Evolutionary conservation across 1,284 basidiomycete genomes (phyloP), one percentile per base, ranked within the genome.

Genomic region (Ganoderma meredithae): DNA sequence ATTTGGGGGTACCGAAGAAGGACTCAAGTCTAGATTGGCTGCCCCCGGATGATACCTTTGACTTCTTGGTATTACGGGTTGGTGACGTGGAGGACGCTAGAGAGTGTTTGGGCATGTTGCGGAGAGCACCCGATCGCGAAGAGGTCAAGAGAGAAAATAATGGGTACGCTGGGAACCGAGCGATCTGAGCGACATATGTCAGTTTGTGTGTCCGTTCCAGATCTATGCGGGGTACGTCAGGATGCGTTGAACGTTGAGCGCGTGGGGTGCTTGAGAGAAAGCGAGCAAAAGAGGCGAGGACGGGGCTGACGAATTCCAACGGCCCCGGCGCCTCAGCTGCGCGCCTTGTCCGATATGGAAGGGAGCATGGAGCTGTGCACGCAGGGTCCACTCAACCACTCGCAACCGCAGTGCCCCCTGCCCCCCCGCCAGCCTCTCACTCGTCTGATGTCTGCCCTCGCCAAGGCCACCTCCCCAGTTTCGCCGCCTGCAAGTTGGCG

Each of bases 21-120:
- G 68, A 70, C 69, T 79, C 76, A 53, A 80, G 74, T 43, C 74
- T 76, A 44, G 73, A 71, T 66, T 80, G 79, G 60, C 74, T 58
- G 9, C 41, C 67, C 59, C 70, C 31, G 6, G 69, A 53, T 49
- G 52, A 53, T 19, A 31, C 27, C 65, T 76, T 79, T 27, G 68
- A 41, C 68, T 74, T 77, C 72, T 76, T 77, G 63, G 74, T 79
- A 55, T 72, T 69, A 65, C 75, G 74, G 66, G 64, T 73, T 63
- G 75, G 70, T 8, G 74, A 70, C 27, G 67, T 58, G 53, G 70
- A 40, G 59, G 76, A 67, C 31, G 65, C 63, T 61, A 73, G 63
- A 52, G 75, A 59, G 49, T 75, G 77, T 71, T 79, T 79, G 68
- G 77, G 66, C 78, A 79, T 79, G 53, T 41, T 33, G 47, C 47